These are phyloP conservation scores for Oryza nivara DNA, from an alignment of 176 grass and related monocot genomes.

Conservation along the genomic window DNA sequence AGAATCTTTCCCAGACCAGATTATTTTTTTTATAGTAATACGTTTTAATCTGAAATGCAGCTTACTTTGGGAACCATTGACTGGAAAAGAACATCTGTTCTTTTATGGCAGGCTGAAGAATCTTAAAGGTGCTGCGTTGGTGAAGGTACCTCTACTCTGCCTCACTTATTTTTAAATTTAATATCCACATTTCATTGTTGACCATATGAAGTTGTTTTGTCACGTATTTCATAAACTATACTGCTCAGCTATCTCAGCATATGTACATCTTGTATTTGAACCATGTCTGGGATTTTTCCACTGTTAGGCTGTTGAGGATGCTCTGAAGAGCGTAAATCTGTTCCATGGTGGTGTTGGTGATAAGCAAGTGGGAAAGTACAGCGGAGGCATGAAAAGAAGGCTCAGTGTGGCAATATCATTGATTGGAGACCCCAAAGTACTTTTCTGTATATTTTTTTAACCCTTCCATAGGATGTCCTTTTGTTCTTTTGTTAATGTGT, in stretches of 20 bases:
- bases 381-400: constrained; percentile 86
- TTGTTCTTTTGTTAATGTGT: background rate
- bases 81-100: constrained; percentile 78
- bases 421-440: constrained; percentile 77
- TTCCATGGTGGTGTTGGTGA: constrained; percentile 57
- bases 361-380: constrained; percentile 76
- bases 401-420: constrained; percentile 81
- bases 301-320: constrained; percentile 73
- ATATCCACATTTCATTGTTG: constrained; percentile 31
- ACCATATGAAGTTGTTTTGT: background rate
- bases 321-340: constrained; percentile 72
- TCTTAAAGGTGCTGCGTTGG: constrained; percentile 58
- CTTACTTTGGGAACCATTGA: constrained; percentile 97
- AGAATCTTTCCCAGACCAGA: constrained; percentile 4
- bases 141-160: constrained; percentile 52
- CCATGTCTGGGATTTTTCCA: constrained; percentile 15
- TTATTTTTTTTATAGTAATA: constrained; percentile 13
- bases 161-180: background rate
- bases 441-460: constrained; percentile 25
- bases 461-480: background rate
- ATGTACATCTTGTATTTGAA: constrained; percentile 15
- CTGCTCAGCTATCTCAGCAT: constrained; percentile 16
- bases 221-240: constrained; percentile 16
- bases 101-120: constrained; percentile 92
- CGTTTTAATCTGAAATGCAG: constrained; percentile 49